Evolutionary conservation across 106 monocot species (phyloP).

Genomic region (Dactylorhiza incarnata): DNA sequence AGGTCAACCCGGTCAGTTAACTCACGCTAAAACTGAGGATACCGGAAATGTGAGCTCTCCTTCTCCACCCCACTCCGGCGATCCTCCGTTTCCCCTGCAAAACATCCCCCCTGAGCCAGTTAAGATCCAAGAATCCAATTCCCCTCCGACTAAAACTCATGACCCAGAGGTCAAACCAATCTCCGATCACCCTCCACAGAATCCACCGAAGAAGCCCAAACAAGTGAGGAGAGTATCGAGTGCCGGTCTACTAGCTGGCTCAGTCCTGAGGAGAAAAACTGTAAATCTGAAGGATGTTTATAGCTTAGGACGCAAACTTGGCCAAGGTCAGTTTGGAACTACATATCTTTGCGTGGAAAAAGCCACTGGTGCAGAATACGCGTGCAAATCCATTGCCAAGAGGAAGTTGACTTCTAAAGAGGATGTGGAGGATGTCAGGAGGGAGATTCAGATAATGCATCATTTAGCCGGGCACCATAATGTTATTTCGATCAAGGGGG

Average conservation of each 20-base stretch:
- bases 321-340: slow-evolving; percentile 23
- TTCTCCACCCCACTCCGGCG: neutral
- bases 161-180: neutral
- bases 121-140: slow-evolving; percentile 5
- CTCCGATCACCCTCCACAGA: neutral
- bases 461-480: slow-evolving; percentile 18
- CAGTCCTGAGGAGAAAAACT: slow-evolving; percentile 16
- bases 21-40: no score
- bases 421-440: slow-evolving; percentile 21
- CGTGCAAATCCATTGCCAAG: slow-evolving; percentile 25
- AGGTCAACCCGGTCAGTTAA: neutral
- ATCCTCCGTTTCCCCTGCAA: neutral
- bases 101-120: slow-evolving; percentile 2
- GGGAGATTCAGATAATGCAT: slow-evolving; percentile 30
- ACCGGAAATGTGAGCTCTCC: neutral
- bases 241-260: slow-evolving; percentile 13
- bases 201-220: neutral
- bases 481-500: slow-evolving; percentile 14
- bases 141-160: neutral
- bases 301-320: slow-evolving; percentile 17
- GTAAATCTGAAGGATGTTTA: slow-evolving; percentile 15
- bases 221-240: neutral
- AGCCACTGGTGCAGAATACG: slow-evolving; percentile 7
- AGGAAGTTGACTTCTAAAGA: slow-evolving; percentile 10
- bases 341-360: slow-evolving; percentile 22